Base-by-base conservation (phyloP, 257 asterid species). In the Ophiorrhiza pumila region DNA sequence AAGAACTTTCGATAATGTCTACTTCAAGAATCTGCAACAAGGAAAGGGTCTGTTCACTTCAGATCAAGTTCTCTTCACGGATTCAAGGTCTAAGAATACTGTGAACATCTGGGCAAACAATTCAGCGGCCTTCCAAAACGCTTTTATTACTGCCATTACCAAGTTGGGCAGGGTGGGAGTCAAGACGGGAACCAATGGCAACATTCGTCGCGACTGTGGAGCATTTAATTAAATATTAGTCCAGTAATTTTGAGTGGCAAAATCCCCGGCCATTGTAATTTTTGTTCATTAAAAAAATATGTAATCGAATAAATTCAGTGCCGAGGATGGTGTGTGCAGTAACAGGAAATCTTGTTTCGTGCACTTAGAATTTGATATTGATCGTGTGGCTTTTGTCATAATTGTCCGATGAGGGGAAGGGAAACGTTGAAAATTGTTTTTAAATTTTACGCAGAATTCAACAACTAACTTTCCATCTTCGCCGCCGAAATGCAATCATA, bases 11-110 rank as follows among this genome's bases (percentile, higher is more conserved):
- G 98, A 93, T 65, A 93, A 93, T 31, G 86, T 65, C 12, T 93
- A 89, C 72, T 93, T 78, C 71, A 59, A 72, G 34, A 93, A 86
- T 55, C 90, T 93, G 20, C 78, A 85, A 34, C 81, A 85, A 37
- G 97, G 96, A 5, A 89, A 80, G 76, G 98, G 98, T 13, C 79
- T 93, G 2, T 93, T 93, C 82, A 91, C 91, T 0, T 91, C 98
- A 34, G 98, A 93, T 57, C 97, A 93, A 73, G 90, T 83, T 14
- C 88, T 93, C 22, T 91, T 80, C 67, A 87, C 90, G 1, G 98
- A 91, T 67, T 0, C 74, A 0, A 78, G 97, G 47, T 87, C 98
- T 50, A 84, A 4, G 27, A 27, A 25, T n/a, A 83, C 86, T 0
- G 97, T 93, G 0, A 72, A 58, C 18, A 4, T 74, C 5, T 91